phyloP scores from a whole-genome alignment of 257 asterid genomes.

The Echium plantagineum region DNA sequence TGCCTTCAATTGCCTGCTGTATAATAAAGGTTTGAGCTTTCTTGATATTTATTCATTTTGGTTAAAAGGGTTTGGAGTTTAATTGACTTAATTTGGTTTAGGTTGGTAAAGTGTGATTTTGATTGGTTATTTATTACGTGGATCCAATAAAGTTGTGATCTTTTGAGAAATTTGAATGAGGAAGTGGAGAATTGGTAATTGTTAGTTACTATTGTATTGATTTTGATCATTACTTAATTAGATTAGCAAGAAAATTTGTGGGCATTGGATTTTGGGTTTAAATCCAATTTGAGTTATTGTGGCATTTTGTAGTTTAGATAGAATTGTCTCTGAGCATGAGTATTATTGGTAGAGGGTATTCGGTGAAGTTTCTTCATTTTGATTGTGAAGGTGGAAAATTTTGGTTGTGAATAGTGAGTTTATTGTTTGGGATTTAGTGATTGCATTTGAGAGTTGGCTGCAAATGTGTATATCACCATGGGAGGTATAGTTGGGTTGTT shows the following conservation, averaged over 20 bases:
- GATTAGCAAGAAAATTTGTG: background rate
- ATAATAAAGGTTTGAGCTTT: background rate
- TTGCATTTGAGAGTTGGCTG: conserved; percentile 27
- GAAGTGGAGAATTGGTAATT: too few relatives aligned
- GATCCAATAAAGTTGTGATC: background rate
- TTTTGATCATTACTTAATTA: background rate
- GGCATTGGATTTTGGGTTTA: background rate
- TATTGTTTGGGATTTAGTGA: conserved; percentile 3
- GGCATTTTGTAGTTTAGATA: background rate
- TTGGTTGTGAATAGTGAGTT: background rate
- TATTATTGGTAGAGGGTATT: too few relatives aligned
- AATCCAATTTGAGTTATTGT: background rate
- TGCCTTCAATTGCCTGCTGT: background rate
- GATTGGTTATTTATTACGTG: background rate
- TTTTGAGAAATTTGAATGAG: too few relatives aligned
- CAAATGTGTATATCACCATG: conserved; percentile 53
- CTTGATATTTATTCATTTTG: background rate
- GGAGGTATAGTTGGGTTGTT: conserved; percentile 26
- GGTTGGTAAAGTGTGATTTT: background rate
- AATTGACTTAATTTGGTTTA: background rate
- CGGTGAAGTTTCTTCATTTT: background rate
- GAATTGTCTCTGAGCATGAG: background rate
- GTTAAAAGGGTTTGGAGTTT: background rate
- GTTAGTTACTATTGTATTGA: too few relatives aligned
- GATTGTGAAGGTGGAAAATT: background rate